A percentile compares a stretch with the other conserved stretches of the same genome.
Conservation (phyloP, 2,329 filamentous ascomycete species). For the Penicillium thymicola region DNA sequence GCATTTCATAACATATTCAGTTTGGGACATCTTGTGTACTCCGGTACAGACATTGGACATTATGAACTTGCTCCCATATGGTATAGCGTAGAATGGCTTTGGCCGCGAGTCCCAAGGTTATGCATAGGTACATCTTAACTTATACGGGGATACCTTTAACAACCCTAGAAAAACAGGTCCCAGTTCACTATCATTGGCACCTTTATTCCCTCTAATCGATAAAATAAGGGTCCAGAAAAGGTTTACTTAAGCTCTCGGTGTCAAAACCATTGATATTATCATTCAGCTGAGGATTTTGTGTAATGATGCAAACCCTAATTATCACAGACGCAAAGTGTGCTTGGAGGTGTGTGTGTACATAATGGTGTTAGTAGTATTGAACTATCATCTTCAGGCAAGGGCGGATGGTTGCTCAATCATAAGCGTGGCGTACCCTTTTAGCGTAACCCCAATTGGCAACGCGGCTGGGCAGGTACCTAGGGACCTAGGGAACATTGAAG, state of each 20-base stretch:
- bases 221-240: neutral
- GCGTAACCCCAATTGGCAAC: slow-evolving; percentile 21
- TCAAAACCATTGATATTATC: neutral
- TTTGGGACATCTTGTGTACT: neutral
- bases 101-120: neutral
- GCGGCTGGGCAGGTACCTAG: slow-evolving; percentile 11
- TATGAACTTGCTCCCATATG: neutral
- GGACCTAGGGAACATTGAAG: neutral
- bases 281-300: neutral
- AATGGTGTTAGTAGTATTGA: neutral
- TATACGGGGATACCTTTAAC: neutral
- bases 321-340: neutral
- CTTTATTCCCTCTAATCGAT: neutral
- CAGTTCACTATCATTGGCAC: neutral
- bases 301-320: slow-evolving; percentile 6
- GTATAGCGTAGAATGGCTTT: neutral
- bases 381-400: slow-evolving; percentile 6
- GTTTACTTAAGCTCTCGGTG: slow-evolving; percentile 3
- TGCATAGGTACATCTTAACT: neutral
- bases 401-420: slow-evolving; percentile 17
- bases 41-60: neutral
- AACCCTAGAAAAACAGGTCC: neutral
- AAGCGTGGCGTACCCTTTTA: slow-evolving; percentile 17
- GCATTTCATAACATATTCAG: neutral
- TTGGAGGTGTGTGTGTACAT: neutral